Conservation (phyloP, 345 rosid genomes). For the Murraya paniculata region DNA sequence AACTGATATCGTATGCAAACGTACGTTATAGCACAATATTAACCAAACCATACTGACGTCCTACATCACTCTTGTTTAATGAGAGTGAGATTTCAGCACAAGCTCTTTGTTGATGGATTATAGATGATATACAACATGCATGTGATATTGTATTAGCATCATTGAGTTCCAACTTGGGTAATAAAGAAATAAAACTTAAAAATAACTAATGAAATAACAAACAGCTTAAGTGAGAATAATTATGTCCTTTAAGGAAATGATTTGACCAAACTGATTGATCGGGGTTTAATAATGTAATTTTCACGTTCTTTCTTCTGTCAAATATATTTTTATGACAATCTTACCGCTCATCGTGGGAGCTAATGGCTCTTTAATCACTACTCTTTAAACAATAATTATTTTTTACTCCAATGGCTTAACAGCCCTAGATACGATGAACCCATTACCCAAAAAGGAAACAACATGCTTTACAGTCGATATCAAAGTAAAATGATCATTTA, state of each 20-base stretch:
- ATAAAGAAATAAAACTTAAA: neutral
- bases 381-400: neutral
- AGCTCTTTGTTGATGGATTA: neutral
- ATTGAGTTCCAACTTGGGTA: neutral
- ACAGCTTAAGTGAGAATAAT: neutral
- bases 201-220: neutral
- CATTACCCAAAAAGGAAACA: constrained; percentile 13
- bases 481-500: neutral
- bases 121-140: neutral
- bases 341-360: neutral
- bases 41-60: too few relatives aligned
- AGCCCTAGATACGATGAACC: neutral
- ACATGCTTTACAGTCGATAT: neutral
- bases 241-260: neutral
- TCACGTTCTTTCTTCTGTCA: neutral
- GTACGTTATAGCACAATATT: too few relatives aligned
- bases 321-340: neutral
- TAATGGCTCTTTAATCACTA: neutral
- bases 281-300: neutral
- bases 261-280: neutral
- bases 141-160: neutral
- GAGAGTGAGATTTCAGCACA: neutral
- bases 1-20: too few relatives aligned
- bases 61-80: neutral
- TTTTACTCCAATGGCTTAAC: neutral